These are phyloP conservation scores for Artemisia argyi DNA, from an alignment of 129 eudicot species.

Conservation along the genomic window DNA sequence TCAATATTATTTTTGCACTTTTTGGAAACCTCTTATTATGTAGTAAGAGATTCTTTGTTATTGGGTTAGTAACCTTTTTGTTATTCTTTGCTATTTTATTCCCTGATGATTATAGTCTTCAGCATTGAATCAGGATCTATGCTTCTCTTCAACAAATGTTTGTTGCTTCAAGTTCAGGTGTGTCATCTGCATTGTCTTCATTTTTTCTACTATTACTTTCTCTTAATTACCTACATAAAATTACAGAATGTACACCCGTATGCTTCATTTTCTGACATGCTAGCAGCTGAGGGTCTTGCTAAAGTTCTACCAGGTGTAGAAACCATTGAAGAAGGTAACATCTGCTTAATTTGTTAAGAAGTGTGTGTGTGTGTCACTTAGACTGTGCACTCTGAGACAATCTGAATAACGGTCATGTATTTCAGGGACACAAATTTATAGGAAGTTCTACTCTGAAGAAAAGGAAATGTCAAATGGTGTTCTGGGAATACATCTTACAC, in stretches of 20 bases:
- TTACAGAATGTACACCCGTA: conserved; percentile 61
- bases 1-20: too few species aligned
- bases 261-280: conserved; percentile 86
- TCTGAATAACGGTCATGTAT: conserved; percentile 11
- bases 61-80: conserved; percentile 7
- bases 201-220: conserved; percentile 3
- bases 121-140: conserved; percentile 70
- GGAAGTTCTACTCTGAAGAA: conserved; percentile 79
- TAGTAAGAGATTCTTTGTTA: background rate
- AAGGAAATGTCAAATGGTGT: conserved; percentile 81
- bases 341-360: background rate
- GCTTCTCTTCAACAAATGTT: conserved; percentile 80
- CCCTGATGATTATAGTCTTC: conserved; percentile 28
- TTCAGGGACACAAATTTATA: conserved; percentile 75
- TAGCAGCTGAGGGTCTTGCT: conserved; percentile 64
- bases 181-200: conserved; percentile 20
- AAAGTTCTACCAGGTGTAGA: conserved; percentile 81
- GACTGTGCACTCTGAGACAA: background rate
- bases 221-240: background rate
- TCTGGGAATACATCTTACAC: conserved; percentile 56
- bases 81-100: conserved; percentile 11
- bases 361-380: background rate
- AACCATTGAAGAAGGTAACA: conserved; percentile 70
- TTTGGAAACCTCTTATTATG: background rate
- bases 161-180: conserved; percentile 87